These are phyloP conservation scores for Arabidopsis arenosa DNA, from an alignment of 345 rosid species.

Conservation along the genomic window DNA sequence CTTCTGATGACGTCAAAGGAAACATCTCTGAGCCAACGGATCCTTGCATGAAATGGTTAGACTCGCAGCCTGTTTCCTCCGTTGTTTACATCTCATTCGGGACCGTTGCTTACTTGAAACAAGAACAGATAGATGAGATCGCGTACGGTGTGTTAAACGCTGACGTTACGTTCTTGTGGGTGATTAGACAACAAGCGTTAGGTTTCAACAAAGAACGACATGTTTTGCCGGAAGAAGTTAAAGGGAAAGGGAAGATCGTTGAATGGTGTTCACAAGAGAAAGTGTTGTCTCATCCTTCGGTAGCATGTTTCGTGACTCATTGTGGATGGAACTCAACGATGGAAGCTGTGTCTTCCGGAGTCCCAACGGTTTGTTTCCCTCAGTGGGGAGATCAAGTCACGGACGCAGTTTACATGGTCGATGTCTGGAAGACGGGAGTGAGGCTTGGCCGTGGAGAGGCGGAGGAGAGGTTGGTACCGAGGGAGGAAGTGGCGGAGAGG, in stretches of 20 bases:
- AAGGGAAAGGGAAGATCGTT: conserved; percentile 64
- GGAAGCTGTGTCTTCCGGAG: conserved; percentile 71
- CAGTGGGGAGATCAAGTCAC: conserved; percentile 95
- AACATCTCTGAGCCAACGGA: conserved; percentile 60
- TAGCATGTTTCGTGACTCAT: conserved; percentile 79
- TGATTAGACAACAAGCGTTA: conserved; percentile 58
- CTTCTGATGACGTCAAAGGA: conserved; percentile 47
- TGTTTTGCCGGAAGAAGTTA: conserved; percentile 67
- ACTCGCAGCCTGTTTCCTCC: conserved; percentile 60
- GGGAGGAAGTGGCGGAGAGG: conserved; percentile 75
- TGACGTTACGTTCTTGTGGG: conserved; percentile 74
- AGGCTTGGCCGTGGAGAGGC: conserved; percentile 74
- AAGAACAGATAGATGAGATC: conserved; percentile 75
- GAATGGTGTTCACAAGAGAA: conserved; percentile 84
- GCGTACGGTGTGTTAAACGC: conserved; percentile 68
- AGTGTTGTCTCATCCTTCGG: conserved; percentile 69
- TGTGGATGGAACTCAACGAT: conserved; percentile 95
- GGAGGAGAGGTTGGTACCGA: conserved; percentile 55
- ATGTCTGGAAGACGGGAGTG: conserved; percentile 66
- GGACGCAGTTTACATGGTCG: conserved; percentile 66
- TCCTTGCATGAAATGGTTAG: conserved; percentile 80
- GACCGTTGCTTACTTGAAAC: conserved; percentile 60
- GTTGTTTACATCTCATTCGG: conserved; percentile 95
- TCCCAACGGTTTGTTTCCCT: conserved; percentile 72
- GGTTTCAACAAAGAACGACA: conserved; percentile 44